Conservation (phyloP, 768 basidiomycete genomes). For the Suillus fuscotomentosus region DNA sequence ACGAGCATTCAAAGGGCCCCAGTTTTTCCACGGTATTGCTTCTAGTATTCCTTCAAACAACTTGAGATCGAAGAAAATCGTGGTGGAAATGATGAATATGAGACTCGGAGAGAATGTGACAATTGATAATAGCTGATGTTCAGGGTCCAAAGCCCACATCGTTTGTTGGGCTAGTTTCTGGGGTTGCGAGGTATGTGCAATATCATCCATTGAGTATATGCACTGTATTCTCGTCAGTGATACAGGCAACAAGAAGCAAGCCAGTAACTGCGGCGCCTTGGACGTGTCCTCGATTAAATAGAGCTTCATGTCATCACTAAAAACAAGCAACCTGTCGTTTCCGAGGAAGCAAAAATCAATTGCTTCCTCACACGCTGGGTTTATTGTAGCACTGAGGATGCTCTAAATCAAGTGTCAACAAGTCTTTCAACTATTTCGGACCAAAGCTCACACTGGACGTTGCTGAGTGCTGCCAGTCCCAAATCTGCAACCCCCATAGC, state of each 20-base stretch:
- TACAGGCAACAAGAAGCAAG: not conserved
- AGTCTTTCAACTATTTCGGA: not conserved
- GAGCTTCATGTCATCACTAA: not conserved
- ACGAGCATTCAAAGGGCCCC: not conserved
- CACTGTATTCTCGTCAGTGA: not conserved
- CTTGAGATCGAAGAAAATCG: not conserved
- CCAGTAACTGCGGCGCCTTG: not conserved
- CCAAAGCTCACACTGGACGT: not conserved
- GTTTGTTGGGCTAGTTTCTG: not conserved
- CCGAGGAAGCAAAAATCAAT: not conserved
- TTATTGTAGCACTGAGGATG: not conserved
- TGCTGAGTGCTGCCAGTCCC: not conserved
- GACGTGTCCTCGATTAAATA: not conserved
- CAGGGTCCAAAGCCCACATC: not conserved
- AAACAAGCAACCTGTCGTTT: not conserved
- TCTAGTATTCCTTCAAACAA: not conserved
- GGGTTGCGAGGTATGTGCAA: not conserved
- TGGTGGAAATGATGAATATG: not conserved
- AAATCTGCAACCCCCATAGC: not conserved
- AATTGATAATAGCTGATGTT: not conserved
- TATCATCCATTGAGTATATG: not conserved
- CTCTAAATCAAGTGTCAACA: not conserved
- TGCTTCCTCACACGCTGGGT: not conserved
- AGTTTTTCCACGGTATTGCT: not conserved
- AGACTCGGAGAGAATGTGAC: not conserved